Evolutionary conservation across 257 asterid species (phyloP).

Genomic region (Capsicum rhomboideum): DNA sequence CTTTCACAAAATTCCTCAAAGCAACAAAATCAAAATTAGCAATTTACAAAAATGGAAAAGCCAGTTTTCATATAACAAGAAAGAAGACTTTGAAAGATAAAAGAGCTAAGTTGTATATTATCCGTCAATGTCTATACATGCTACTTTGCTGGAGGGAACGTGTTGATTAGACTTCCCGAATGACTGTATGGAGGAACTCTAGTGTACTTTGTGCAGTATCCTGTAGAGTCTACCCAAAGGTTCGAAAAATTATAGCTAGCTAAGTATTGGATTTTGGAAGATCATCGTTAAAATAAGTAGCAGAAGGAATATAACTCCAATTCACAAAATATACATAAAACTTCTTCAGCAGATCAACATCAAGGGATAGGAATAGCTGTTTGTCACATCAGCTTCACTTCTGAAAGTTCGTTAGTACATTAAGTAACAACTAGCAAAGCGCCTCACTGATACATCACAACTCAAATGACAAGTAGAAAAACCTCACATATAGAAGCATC

Average conservation of each 20-base stretch:
- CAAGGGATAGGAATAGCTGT: too few species aligned
- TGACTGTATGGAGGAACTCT: neutral
- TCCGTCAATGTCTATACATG: slow-evolving; percentile 39
- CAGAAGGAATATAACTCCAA: neutral
- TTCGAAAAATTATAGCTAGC: too few species aligned
- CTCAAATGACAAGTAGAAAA: neutral
- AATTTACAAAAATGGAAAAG: slow-evolving; percentile 10
- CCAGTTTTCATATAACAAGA: slow-evolving; percentile 7
- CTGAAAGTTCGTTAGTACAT: neutral
- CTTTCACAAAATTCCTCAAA: neutral
- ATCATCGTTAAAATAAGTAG: neutral
- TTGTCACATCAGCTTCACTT: too few species aligned
- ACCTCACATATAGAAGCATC: neutral
- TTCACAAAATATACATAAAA: neutral
- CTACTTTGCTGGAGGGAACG: slow-evolving; percentile 41
- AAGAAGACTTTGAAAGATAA: slow-evolving; percentile 40
- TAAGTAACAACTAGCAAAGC: neutral
- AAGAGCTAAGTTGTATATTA: slow-evolving; percentile 43
- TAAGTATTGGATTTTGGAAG: too few species aligned
- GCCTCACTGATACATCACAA: neutral
- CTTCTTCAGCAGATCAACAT: too few species aligned
- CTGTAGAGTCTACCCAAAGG: neutral
- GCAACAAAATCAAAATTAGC: neutral
- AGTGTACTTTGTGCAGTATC: neutral
- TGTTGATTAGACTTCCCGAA: slow-evolving; percentile 30